These are phyloP conservation scores for Salix purpurea DNA, from an alignment of 345 rosid genomes.

Conservation along the genomic window DNA sequence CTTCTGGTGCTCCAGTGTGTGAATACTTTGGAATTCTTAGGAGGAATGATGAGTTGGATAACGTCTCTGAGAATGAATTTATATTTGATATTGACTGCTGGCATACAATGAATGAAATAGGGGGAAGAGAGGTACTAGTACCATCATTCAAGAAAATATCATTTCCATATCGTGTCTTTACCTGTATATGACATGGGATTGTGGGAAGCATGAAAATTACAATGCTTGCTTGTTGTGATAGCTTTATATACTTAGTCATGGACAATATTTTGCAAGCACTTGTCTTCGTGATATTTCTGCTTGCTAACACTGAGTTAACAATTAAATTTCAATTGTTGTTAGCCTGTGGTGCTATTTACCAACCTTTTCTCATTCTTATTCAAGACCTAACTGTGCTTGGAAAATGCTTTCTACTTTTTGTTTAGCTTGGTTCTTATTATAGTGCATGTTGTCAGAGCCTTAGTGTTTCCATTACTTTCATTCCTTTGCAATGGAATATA, in stretches of 20 bases:
- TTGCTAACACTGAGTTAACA: background rate
- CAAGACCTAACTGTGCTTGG: background rate
- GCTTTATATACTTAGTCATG: background rate
- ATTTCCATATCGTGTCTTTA: background rate
- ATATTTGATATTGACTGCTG: slow-evolving; percentile 27
- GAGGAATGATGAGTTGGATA: slow-evolving; percentile 19
- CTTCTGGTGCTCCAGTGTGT: slow-evolving; percentile 27
- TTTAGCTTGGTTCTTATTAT: background rate
- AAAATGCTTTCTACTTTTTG: background rate
- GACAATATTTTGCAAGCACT: background rate
- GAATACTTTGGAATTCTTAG: slow-evolving; percentile 24
- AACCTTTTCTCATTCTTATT: background rate
- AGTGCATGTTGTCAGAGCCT: background rate
- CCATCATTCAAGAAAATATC: background rate
- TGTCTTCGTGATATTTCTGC: background rate
- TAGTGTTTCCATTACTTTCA: background rate
- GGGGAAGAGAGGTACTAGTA: slow-evolving; percentile 23
- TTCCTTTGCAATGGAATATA: background rate
- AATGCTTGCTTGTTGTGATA: background rate
- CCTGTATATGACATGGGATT: background rate
- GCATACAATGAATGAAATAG: slow-evolving; percentile 26
- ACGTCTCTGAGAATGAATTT: slow-evolving; percentile 19
- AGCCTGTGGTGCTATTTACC: background rate
- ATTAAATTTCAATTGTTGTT: background rate
- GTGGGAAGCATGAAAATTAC: background rate